phyloP scores from a whole-genome alignment of 495 filamentous ascomycete species.

The Aspergillus ostianus region DNA sequence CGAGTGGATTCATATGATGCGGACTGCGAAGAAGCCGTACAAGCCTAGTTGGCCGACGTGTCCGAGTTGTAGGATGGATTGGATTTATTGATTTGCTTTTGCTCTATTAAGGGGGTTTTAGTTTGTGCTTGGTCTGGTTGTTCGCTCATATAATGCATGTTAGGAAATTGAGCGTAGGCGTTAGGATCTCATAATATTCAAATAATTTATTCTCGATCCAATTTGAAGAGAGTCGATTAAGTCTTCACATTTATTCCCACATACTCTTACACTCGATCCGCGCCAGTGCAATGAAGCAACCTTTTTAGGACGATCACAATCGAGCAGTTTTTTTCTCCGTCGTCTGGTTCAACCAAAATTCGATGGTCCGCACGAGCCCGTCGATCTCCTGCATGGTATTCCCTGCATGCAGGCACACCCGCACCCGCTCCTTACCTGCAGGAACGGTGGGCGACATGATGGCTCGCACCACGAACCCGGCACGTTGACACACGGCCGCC shows the following conservation, averaged over 20 bases:
- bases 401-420: slow-evolving; percentile 49
- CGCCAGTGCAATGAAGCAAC: not conserved
- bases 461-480: slow-evolving; percentile 38
- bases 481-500: slow-evolving; percentile 32
- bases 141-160: not conserved
- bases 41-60: slow-evolving; percentile 15
- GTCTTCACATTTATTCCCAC: no score
- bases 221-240: not conserved
- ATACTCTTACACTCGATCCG: no score
- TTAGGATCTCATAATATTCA: no score
- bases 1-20: slow-evolving; percentile 7
- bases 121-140: not conserved
- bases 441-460: slow-evolving; percentile 52
- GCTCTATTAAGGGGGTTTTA: not conserved
- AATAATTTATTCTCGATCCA: not conserved
- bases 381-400: slow-evolving; percentile 51
- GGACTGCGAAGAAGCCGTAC: not conserved
- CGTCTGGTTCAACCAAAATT: slow-evolving; percentile 37
- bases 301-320: slow-evolving; percentile 1
- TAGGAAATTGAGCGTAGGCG: not conserved
- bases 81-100: slow-evolving; percentile 8
- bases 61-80: slow-evolving; percentile 15
- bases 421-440: slow-evolving; percentile 45
- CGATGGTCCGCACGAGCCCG: slow-evolving; percentile 35
- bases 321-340: slow-evolving; percentile 13